Base-by-base conservation (phyloP, 345 rosid genomes). In the Turnera subulata region DNA sequence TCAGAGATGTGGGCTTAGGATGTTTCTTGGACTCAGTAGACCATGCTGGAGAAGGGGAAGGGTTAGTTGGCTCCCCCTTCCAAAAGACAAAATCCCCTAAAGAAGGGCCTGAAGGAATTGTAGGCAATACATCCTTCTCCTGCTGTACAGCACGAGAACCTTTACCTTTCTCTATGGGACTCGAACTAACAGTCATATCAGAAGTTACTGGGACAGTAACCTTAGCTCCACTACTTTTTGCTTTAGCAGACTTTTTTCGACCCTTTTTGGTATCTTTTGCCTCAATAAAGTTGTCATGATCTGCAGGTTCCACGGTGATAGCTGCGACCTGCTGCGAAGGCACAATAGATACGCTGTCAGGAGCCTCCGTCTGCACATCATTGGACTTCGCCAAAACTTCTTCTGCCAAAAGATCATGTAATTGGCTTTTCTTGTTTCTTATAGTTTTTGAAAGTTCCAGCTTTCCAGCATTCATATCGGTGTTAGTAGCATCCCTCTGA, bases 21-120 rank as follows among this genome's bases (percentile, higher is more conserved):
- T 69, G 44, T 69, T 83, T 92, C 63, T 78, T 80, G 7, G 91
- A 68, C 22, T 80, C 97, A 23, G 80, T 66, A 48, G 95, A 89
- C 99, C 97, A 93, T 46, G 95, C 99, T 33, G 84, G 88, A 49
- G 87, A 79, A 29, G 85, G 80, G 45, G 91, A 58, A 75, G 73
- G 55, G 71, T 67, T 78, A 8, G 62, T 66, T 42, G 83, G 40
- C 58, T 82, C 99, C 47, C 79, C 96, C 71, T 80, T 87, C 99
- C 96, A 90, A 14, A 80, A 70, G 61, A 93, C 97, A 80, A 89
- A 93, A 79, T 93, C 99, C 69, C 97, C 99, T 70, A 90, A 73
- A 25, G 97, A 90, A 59, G 92, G 97, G 15, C 99, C 97, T 8
- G 91, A 81, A 7, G 97, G 99, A 60, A 93, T 72, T 68, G 83